Percentiles rank a stretch among this genome's conserved stretches.
phyloP scores from a whole-genome alignment of 2,329 filamentous ascomycete species.

The Alternaria postmessia region DNA sequence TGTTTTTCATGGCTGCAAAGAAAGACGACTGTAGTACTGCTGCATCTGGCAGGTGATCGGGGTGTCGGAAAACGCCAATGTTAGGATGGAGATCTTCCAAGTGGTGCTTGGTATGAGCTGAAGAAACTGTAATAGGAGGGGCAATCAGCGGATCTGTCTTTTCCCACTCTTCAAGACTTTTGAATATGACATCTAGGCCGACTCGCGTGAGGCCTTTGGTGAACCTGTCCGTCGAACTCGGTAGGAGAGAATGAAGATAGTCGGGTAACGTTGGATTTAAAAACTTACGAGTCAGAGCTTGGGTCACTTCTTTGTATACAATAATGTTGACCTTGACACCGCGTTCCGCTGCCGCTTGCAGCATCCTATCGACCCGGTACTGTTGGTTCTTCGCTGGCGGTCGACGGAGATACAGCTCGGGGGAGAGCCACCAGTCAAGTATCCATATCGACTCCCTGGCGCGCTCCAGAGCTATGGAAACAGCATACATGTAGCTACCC shows the following conservation, averaged over 20 bases:
- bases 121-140: constrained; percentile 63
- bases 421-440: constrained; percentile 87
- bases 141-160: constrained; percentile 55
- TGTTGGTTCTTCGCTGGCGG: constrained; percentile 82
- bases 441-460: constrained; percentile 84
- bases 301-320: constrained; percentile 86
- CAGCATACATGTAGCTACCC: constrained; percentile 77
- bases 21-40: constrained; percentile 70
- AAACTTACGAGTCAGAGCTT: constrained; percentile 78
- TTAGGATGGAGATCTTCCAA: constrained; percentile 82
- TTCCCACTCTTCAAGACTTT: constrained; percentile 56
- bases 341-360: constrained; percentile 80
- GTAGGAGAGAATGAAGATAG: constrained; percentile 56
- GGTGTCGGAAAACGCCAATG: constrained; percentile 88
- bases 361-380: constrained; percentile 84
- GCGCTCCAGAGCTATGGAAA: constrained; percentile 79
- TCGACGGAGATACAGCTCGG: constrained; percentile 85
- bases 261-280: constrained; percentile 52
- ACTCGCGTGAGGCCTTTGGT: constrained; percentile 52
- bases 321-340: constrained; percentile 87
- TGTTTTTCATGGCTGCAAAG: constrained; percentile 62
- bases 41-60: constrained; percentile 82
- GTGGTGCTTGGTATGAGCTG: constrained; percentile 78
- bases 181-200: constrained; percentile 55
- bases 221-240: constrained; percentile 50